Percentiles rank a stretch among this genome's conserved stretches.
phyloP scores from a whole-genome alignment of 2,329 filamentous ascomycete genomes.

The Trichoderma endophyticum region DNA sequence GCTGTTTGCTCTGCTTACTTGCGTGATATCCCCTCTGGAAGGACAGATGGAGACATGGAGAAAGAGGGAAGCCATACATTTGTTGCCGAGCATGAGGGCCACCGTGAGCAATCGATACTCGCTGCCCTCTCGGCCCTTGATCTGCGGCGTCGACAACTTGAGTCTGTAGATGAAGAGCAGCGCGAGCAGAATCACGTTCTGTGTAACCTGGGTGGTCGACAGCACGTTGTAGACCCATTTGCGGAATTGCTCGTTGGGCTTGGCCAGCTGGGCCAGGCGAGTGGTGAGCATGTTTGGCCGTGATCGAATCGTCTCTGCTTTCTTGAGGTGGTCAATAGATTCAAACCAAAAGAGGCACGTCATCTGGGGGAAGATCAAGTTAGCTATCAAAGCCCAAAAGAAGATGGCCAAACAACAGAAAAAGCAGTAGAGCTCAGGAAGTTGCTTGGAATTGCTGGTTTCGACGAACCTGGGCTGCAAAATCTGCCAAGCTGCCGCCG shows the following conservation, averaged over 20 bases:
- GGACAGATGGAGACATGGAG: background rate
- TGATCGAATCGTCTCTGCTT: conserved; percentile 61
- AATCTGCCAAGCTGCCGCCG: conserved; percentile 75
- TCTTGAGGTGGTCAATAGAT: conserved; percentile 71
- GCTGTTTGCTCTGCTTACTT: conserved; percentile 6
- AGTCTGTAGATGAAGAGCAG: conserved; percentile 89
- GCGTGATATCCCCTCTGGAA: background rate
- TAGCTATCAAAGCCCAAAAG: background rate
- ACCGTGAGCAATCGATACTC: conserved; percentile 92
- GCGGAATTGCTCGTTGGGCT: conserved; percentile 74
- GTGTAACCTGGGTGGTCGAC: conserved; percentile 91
- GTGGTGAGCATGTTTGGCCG: conserved; percentile 41
- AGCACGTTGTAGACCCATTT: conserved; percentile 93
- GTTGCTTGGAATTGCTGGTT: background rate
- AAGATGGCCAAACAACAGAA: background rate
- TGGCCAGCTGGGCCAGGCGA: conserved; percentile 66
- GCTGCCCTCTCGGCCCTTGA: conserved; percentile 88
- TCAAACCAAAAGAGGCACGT: conserved; percentile 99
- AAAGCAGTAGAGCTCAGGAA: background rate
- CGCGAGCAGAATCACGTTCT: conserved; percentile 89
- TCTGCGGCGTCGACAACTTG: conserved; percentile 83
- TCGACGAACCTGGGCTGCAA: conserved; percentile 70
- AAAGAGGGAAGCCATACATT: conserved; percentile 57
- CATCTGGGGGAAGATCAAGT: conserved; percentile 57
- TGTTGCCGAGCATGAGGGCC: conserved; percentile 96